These are phyloP conservation scores for Flaveria sonorensis DNA, from an alignment of 129 eudicot genomes.

Conservation along the genomic window DNA sequence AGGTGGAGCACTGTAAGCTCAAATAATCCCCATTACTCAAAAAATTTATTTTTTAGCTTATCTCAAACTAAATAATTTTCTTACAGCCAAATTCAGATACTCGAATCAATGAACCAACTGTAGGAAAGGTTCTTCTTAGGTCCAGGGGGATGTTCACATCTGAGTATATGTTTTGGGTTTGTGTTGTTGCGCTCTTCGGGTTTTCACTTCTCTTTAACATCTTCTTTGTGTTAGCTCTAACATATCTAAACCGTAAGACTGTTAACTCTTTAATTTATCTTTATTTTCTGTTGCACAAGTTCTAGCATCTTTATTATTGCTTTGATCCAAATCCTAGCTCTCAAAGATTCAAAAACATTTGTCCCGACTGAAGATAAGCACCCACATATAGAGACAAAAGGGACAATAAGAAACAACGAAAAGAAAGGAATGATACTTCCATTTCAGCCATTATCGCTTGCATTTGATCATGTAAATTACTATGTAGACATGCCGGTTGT, in stretches of 20 bases:
- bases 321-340: constrained; percentile 46
- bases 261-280: background rate
- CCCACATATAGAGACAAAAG: background rate
- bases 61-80: background rate
- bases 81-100: constrained; percentile 54
- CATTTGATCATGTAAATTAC: constrained; percentile 75
- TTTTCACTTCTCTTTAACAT: constrained; percentile 64
- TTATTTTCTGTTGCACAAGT: background rate
- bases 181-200: constrained; percentile 60
- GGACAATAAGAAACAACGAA: background rate
- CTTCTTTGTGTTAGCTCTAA: constrained; percentile 62
- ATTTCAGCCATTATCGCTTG: constrained; percentile 73
- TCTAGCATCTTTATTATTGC: constrained; percentile 6
- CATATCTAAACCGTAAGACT: constrained; percentile 75
- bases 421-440: constrained; percentile 84
- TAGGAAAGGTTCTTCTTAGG: constrained; percentile 61
- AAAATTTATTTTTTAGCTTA: no score
- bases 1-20: constrained; percentile 78
- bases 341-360: constrained; percentile 54
- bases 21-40: background rate
- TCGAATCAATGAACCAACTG: constrained; percentile 51
- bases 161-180: constrained; percentile 70
- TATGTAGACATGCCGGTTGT: constrained; percentile 82
- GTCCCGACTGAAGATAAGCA: constrained; percentile 39
- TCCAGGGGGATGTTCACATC: constrained; percentile 56